Evolutionary conservation across 805 yeast species (phyloP).

Genomic region (Candida namnaoensis): DNA sequence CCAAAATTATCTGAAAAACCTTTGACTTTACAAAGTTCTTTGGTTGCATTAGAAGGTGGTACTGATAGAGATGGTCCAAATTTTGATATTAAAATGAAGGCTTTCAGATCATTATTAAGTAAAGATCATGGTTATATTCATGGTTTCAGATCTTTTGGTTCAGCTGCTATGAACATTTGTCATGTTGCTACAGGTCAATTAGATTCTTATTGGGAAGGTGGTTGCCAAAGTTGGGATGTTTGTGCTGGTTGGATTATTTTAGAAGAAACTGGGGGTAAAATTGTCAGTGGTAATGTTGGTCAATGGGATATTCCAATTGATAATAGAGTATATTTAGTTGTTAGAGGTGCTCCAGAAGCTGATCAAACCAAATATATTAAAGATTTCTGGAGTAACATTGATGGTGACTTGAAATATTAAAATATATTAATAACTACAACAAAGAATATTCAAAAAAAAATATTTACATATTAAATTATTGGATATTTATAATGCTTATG

Average conservation of each 20-base stretch:
- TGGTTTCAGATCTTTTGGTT: conserved; percentile 54
- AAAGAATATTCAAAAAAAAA: not conserved
- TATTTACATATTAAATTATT: not conserved
- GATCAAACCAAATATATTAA: conserved; percentile 37
- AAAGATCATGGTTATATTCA: conserved; percentile 50
- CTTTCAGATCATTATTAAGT: conserved; percentile 34
- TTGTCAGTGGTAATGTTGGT: conserved; percentile 46
- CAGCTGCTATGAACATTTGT: conserved; percentile 57
- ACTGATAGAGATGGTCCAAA: conserved; percentile 45
- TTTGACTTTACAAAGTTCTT: conserved; percentile 39
- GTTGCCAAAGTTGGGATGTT: conserved; percentile 65
- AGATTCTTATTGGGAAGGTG: conserved; percentile 65
- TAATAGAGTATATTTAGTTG: conserved; percentile 46
- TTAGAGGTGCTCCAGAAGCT: conserved; percentile 35
- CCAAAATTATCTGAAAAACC: conserved; percentile 21
- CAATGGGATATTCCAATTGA: conserved; percentile 41
- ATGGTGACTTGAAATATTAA: conserved; percentile 34
- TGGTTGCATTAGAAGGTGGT: conserved; percentile 56
- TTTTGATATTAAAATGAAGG: conserved; percentile 38
- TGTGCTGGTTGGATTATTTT: conserved; percentile 61
- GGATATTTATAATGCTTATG: not conserved
- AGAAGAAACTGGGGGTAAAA: conserved; percentile 48
- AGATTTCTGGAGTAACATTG: conserved; percentile 41
- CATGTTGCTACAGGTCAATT: conserved; percentile 49
- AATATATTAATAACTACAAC: too few relatives aligned